These are phyloP conservation scores for Cicer judaicum DNA, from an alignment of 306 rosid species.

Conservation along the genomic window DNA sequence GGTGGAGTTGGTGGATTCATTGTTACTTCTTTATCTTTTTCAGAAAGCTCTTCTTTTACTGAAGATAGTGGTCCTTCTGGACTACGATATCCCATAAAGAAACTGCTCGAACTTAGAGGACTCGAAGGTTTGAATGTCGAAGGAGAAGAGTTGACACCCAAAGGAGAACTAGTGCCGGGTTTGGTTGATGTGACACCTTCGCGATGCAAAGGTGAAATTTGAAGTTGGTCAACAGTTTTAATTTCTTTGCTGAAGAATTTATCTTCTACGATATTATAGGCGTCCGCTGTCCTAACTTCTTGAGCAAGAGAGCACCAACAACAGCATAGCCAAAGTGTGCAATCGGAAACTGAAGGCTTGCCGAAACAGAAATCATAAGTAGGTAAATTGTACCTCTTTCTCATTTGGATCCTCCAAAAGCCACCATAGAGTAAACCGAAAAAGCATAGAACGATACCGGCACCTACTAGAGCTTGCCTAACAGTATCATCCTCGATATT, in stretches of 20 bases:
- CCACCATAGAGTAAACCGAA: slow-evolving; percentile 95
- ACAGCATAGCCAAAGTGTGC: slow-evolving; percentile 86
- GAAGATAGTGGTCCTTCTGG: slow-evolving; percentile 57
- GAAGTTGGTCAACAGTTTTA: slow-evolving; percentile 36
- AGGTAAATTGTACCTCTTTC: slow-evolving; percentile 89
- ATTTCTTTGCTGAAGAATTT: slow-evolving; percentile 55
- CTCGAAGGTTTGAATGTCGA: slow-evolving; percentile 46
- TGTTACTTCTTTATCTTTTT: slow-evolving; percentile 56
- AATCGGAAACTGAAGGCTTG: slow-evolving; percentile 70
- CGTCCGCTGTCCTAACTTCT: slow-evolving; percentile 77
- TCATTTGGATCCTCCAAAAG: slow-evolving; percentile 99
- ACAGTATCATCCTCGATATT: slow-evolving; percentile 75
- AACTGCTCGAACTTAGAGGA: slow-evolving; percentile 55
- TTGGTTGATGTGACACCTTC: slow-evolving; percentile 55
- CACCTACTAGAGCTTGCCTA: slow-evolving; percentile 63
- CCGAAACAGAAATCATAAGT: slow-evolving; percentile 78
- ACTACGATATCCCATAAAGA: slow-evolving; percentile 51
- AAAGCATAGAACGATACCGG: slow-evolving; percentile 75
- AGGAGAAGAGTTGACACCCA: slow-evolving; percentile 54
- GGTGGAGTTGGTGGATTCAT: slow-evolving; percentile 81
- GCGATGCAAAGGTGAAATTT: slow-evolving; percentile 63
- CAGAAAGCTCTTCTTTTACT: slow-evolving; percentile 58
- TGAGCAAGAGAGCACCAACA: slow-evolving; percentile 98
- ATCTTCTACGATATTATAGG: slow-evolving; percentile 66
- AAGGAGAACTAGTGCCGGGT: slow-evolving; percentile 61